Base-by-base conservation (phyloP, 2,329 filamentous ascomycete species). In the Aureobasidium sp. region DNA sequence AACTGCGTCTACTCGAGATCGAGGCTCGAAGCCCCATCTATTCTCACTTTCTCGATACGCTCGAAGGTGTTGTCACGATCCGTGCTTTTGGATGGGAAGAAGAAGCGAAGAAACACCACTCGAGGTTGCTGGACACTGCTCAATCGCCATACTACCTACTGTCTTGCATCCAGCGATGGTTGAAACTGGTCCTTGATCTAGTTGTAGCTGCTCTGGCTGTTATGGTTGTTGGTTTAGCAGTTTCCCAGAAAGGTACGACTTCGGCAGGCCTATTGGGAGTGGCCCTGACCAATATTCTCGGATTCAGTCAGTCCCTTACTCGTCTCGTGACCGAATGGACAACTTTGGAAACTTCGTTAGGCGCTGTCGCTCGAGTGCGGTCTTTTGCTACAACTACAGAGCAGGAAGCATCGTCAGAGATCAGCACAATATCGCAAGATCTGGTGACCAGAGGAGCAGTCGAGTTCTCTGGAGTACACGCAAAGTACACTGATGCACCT, bases 281-380 rank as follows among this genome's bases (percentile, higher is more conserved):
- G 8, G 79, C 79, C 0, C 70, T 84, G 12, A 68, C 80, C 17
- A 81, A 81, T 57, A 74, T 82, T 39, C 78, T 83, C 20, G 70
- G 75, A n/a, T 81, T 84, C 69, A 81, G 77, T 44, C 74, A 79
- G 51, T 77, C 74, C 57, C 74, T 83, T 64, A 80, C 79, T 64
- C 67, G 79, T 3, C 68, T 82, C n/a, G 74, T 81, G 3, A 68
- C 74, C 0, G 78, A 75, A 53, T 85, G 81, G 81, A 84, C 82
- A 0, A 75, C 77, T 53, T 71, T 85, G 15, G 82, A 85, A 65
- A 84, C 81, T 0, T 77, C 79, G 26, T 77, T 85, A 39, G 82
- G 82, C 10, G 80, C 81, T 13, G 76, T 85, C 7, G 72, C 77
- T 4, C 75, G 82, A 20, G 74, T 51, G 9, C 47, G 47, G 1